Base-by-base conservation (phyloP, 345 rosid genomes). In the Aurinia saxatilis region DNA sequence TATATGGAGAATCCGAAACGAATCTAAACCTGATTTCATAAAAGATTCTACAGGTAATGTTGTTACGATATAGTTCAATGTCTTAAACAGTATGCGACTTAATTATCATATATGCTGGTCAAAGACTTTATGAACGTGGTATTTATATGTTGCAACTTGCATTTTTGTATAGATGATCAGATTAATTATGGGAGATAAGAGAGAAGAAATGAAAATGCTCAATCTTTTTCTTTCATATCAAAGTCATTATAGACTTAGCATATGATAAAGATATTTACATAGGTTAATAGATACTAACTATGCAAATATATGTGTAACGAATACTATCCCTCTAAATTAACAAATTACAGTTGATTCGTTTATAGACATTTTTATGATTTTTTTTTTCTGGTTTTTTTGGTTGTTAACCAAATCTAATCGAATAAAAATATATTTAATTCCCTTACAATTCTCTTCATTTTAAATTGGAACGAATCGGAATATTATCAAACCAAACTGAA, bases 11-110 rank as follows among this genome's bases (percentile, higher is more conserved):
- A 55, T 54, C 21, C 18, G 12, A 47, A 54, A 19, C 68, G 31
- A 55, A 63, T 63, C 25, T 63, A 39, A 25, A 70, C 38, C 15
- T 47, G 52, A 38, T 54, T 52, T 62, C 29, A 38, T 46, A 37
- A 62, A 62, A 45, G 73, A 69, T 69, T 70, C 37, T 13, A 52
- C 50, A 38, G 60, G 73, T 60, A 54, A 34, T 47, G 27, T 31
- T 21, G 60, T 61, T 53, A 68, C n/a, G n/a, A n/a, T 23, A 25
- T 23, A 25, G 48, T 60, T 68, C 54, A 53, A 14, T 36, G 61
- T 44, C 16, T 42, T 16, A 40, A 50, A 31, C 50, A 41, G 8
- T 66, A 44, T 7, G 55, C 8, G 25, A 45, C 41, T 36, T 12
- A 36, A 14, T 31, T 50, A 15, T 12, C 49, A 40, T 39, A 41